These are phyloP conservation scores for Penicillium sp. DNA, from an alignment of 2,329 filamentous ascomycete species.

Conservation along the genomic window DNA sequence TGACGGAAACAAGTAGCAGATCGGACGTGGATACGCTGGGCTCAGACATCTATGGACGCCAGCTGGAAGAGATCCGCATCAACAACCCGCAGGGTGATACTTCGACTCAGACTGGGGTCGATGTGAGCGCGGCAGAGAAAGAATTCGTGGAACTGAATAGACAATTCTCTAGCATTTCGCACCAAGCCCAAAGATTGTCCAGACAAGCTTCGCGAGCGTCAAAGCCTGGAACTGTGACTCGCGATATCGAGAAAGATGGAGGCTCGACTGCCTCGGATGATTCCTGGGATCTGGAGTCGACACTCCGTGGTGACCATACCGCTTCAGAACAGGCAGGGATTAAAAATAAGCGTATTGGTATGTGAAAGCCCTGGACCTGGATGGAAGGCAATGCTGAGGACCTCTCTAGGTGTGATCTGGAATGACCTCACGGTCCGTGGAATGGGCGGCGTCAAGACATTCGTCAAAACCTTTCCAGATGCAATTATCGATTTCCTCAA, in stretches of 20 bases:
- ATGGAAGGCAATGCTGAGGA: background rate
- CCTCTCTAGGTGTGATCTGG: conserved; percentile 64
- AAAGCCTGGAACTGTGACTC: conserved; percentile 18
- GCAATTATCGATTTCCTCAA: conserved; percentile 75
- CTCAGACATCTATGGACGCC: conserved; percentile 28
- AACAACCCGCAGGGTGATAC: conserved; percentile 33
- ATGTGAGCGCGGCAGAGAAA: conserved; percentile 47
- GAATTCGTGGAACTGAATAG: conserved; percentile 42
- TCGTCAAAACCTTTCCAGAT: conserved; percentile 70
- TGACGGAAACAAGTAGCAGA: conserved; percentile 16
- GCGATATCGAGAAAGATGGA: conserved; percentile 59
- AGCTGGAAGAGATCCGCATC: conserved; percentile 31
- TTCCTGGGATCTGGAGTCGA: conserved; percentile 71
- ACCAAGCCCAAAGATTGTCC: conserved; percentile 37
- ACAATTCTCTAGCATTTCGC: conserved; percentile 39
- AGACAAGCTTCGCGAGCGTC: conserved; percentile 31
- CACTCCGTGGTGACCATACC: conserved; percentile 66
- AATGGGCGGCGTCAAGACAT: conserved; percentile 69
- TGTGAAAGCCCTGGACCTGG: background rate
- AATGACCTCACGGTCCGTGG: conserved; percentile 72
- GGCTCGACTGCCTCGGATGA: conserved; percentile 47
- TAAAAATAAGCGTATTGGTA: conserved; percentile 69
- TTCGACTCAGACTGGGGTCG: conserved; percentile 38
- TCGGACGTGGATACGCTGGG: conserved; percentile 30
- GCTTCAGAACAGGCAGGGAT: conserved; percentile 75